These are phyloP conservation scores for Trematosphaeria pertusa DNA, from an alignment of 2,329 filamentous ascomycete genomes.

Conservation along the genomic window DNA sequence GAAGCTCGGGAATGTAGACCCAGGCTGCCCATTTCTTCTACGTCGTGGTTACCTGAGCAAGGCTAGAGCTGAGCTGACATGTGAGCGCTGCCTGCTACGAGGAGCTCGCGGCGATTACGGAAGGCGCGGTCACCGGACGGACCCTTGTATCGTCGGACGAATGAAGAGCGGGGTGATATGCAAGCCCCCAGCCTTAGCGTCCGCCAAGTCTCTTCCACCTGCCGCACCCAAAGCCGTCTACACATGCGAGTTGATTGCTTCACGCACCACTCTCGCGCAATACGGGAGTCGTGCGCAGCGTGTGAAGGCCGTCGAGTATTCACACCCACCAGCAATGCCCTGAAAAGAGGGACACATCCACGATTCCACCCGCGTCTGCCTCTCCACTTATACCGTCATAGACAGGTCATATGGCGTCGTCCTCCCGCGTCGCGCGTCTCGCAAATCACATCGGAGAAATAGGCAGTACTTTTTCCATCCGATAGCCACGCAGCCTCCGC, in stretches of 20 bases:
- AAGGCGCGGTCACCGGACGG: too few species aligned
- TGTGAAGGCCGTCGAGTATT: too few species aligned
- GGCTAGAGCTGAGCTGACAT: not conserved
- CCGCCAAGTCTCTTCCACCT: not conserved
- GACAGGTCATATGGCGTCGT: conserved; percentile 1
- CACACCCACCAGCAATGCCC: too few species aligned
- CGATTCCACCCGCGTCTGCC: too few species aligned
- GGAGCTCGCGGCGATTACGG: not conserved
- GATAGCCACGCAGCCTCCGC: not conserved
- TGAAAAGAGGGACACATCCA: too few species aligned
- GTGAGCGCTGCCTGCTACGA: not conserved
- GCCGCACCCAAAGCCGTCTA: too few species aligned
- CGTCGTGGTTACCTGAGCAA: not conserved
- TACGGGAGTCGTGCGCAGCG: too few species aligned
- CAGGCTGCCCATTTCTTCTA: not conserved
- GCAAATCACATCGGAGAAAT: too few species aligned
- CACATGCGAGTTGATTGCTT: too few species aligned
- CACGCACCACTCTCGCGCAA: too few species aligned
- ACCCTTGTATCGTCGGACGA: not conserved
- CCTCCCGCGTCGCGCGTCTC: not conserved
- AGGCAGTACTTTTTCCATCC: not conserved
- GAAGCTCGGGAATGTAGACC: not conserved
- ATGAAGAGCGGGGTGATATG: not conserved
- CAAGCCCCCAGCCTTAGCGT: not conserved
- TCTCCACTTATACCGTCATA: too few species aligned